Evolutionary conservation across 129 eudicot genomes (phyloP), one percentile per base, ranked within the genome.

Genomic region (Oenanthe sinensis): DNA sequence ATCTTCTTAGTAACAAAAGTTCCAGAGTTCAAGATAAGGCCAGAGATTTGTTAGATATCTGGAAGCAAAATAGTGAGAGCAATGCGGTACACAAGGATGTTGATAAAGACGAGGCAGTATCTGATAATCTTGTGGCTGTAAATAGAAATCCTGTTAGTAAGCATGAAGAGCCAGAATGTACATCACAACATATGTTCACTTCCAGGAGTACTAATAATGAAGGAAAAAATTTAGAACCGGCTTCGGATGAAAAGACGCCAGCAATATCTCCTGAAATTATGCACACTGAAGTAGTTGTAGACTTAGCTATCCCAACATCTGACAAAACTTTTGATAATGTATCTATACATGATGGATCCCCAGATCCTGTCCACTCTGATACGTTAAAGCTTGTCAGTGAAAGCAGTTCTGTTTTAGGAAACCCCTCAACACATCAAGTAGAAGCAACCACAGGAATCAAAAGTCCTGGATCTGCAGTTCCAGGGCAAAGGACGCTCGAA

Each of bases 1-100:
- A 79, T 63, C 86, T 89, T 75, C 83, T 87, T 63, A 80, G 40
- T 28, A 83, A 81, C 80, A 80, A 46, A 33, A 83, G 85, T 71
- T 74, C 83, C 28, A 62, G 11, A 75, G 80, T 86, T 28, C 78
- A 85, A 44, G 86, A 83, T 48, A 85, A 24, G 82, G 93, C 93
- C 62, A 86, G 54, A 62, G 78, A 65, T 48, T 80, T 89, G 28
- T 60, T 85, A 60, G 87, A 85, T 78, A 86, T 79, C 77, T 87
- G 90, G 93, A 65, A 65, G 81, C 62, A 78, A 30, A 48, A 30
- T 62, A 20, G 37, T 28, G 81, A 77, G 6, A 49, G 55, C 33
- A 78, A 74, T 79, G 75, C 33, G 74, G 76, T 65, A 71, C 47
- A 33, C 63, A 39, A 62, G 71, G 89, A 81, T 77, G 84, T 73